Evolutionary conservation across 2,329 filamentous ascomycete species (phyloP).

Genomic region (Blastomyces emzantsi): DNA sequence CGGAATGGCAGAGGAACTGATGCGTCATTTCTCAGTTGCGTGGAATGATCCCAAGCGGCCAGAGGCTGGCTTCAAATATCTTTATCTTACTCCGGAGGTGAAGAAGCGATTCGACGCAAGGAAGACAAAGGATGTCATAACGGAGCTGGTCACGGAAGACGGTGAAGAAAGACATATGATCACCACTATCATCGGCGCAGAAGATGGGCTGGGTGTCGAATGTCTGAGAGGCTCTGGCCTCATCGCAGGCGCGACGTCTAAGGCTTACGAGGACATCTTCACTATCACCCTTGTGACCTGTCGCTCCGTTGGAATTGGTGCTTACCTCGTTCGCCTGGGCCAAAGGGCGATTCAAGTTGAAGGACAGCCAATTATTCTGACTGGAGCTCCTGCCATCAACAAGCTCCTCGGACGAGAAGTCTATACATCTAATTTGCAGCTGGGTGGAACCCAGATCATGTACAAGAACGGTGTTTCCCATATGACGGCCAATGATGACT

Average conservation of each 20-base stretch:
- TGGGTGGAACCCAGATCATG: conserved; percentile 99
- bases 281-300: conserved; percentile 96
- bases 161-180: conserved; percentile 92
- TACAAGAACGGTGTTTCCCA: conserved; percentile 99
- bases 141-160: conserved; percentile 74
- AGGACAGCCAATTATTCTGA: conserved; percentile 97
- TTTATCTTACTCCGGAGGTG: conserved; percentile 80
- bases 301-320: conserved; percentile 97
- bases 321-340: conserved; percentile 94
- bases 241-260: conserved; percentile 93
- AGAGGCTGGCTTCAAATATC: conserved; percentile 88
- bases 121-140: conserved; percentile 68
- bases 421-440: conserved; percentile 97
- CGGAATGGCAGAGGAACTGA: conserved; percentile 91
- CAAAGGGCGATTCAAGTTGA: conserved; percentile 99
- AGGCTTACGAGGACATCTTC: conserved; percentile 98
- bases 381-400: conserved; percentile 94
- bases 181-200: conserved; percentile 80
- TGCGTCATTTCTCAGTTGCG: conserved; percentile 92
- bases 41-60: conserved; percentile 82
- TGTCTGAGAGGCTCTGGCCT: conserved; percentile 94
- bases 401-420: conserved; percentile 96
- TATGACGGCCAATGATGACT: conserved; percentile 96
- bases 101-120: conserved; percentile 80
- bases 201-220: conserved; percentile 95